A percentile compares a stretch with the other conserved stretches of the same genome.
Evolutionary conservation across 345 rosid genomes (phyloP).

Genomic region (Euclidium syriacum): DNA sequence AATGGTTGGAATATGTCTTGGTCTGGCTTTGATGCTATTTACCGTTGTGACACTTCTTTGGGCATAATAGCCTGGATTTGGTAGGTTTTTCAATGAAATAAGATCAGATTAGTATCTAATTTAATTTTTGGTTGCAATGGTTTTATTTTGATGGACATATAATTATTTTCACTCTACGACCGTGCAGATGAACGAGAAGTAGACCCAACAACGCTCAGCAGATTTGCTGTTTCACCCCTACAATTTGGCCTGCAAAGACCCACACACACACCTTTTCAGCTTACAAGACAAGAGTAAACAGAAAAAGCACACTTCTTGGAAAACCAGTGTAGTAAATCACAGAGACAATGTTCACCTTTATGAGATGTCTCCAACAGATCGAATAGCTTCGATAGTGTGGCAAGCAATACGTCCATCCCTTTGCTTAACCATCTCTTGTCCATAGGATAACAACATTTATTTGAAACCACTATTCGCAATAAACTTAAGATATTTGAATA

Average conservation of each 20-base stretch:
- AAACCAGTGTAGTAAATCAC: too few relatives aligned
- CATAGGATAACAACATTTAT: slow-evolving; percentile 34
- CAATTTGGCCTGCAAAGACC: slow-evolving; percentile 68
- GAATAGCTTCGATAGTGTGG: slow-evolving; percentile 55
- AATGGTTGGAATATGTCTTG: slow-evolving; percentile 67
- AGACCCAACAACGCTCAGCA: slow-evolving; percentile 43
- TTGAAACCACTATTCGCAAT: too few relatives aligned
- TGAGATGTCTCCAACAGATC: slow-evolving; percentile 59
- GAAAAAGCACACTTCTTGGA: too few relatives aligned
- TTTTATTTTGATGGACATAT: too few relatives aligned
- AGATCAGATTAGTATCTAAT: too few relatives aligned
- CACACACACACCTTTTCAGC: slow-evolving; percentile 15
- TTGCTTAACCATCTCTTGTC: slow-evolving; percentile 47
- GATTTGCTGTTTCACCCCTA: slow-evolving; percentile 55
- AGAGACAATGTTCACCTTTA: slow-evolving; percentile 47
- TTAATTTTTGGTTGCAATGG: too few relatives aligned
- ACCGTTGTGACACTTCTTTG: slow-evolving; percentile 57
- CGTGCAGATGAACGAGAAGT: slow-evolving; percentile 50
- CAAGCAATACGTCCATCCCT: slow-evolving; percentile 55
- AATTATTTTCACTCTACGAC: too few relatives aligned
- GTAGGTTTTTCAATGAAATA: too few relatives aligned
- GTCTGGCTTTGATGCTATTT: slow-evolving; percentile 62
- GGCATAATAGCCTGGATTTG: slow-evolving; percentile 33
- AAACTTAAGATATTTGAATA: background rate
- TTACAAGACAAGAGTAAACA: background rate